Evolutionary conservation across 805 yeast species (phyloP).

Genomic region (Candida saitoana): DNA sequence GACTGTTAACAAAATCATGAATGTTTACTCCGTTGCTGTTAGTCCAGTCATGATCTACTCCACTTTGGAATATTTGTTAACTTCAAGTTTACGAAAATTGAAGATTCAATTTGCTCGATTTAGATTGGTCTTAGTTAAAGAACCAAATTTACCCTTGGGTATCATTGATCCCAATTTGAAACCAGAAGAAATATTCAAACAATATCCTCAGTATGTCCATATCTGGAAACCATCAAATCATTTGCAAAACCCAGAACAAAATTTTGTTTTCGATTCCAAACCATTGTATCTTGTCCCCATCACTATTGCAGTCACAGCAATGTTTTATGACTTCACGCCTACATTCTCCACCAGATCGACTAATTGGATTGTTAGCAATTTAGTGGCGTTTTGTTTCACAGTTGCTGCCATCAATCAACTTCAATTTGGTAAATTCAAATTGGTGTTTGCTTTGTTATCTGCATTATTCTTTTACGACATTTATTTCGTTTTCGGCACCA

Average conservation of each 20-base stretch:
- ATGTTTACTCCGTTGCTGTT: constrained; percentile 29
- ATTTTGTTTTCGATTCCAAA: constrained; percentile 19
- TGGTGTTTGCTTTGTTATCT: constrained; percentile 42
- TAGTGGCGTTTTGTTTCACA: constrained; percentile 40
- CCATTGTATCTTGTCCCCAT: constrained; percentile 14
- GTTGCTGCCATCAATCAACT: constrained; percentile 38
- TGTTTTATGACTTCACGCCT: constrained; percentile 8
- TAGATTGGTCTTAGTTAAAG: constrained; percentile 39
- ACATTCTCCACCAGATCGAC: constrained; percentile 9
- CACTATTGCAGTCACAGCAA: constrained; percentile 4
- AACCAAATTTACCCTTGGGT: constrained; percentile 37
- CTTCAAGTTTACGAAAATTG: constrained; percentile 20
- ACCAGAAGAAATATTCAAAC: constrained; percentile 23
- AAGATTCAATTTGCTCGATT: constrained; percentile 32
- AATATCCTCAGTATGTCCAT: constrained; percentile 15
- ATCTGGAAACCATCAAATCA: not conserved
- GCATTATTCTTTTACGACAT: constrained; percentile 60
- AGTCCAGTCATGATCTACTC: constrained; percentile 30
- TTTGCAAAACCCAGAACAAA: constrained; percentile 1
- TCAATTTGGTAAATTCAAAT: constrained; percentile 41
- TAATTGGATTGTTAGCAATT: constrained; percentile 29
- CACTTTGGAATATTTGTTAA: constrained; percentile 23
- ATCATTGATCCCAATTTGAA: constrained; percentile 17
- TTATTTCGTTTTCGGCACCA: constrained; percentile 62
- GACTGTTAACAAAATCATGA: constrained; percentile 27